Conservation (phyloP, 1,284 basidiomycete species). For the Cutaneotrichosporon spelunceum region DNA sequence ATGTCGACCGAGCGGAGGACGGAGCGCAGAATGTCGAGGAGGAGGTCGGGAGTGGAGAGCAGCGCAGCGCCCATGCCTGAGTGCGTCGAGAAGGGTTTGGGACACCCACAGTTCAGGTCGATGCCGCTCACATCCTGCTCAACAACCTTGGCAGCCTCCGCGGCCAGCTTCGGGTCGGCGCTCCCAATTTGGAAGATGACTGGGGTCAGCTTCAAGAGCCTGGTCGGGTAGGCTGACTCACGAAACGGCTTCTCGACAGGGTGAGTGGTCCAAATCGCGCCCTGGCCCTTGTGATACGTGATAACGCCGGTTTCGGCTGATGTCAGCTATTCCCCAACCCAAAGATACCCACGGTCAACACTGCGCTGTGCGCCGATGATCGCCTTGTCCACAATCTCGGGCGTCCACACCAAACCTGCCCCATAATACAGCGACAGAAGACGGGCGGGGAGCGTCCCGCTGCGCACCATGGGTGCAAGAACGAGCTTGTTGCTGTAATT, state of each 20-base stretch:
- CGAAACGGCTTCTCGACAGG: constrained; percentile 85
- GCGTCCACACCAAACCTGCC: constrained; percentile 92
- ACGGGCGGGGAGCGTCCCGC: constrained; percentile 63
- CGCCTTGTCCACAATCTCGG: constrained; percentile 94
- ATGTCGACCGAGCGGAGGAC: constrained; percentile 73
- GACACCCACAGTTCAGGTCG: constrained; percentile 65
- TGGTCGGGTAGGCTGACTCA: constrained; percentile 25
- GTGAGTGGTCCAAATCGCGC: constrained; percentile 86
- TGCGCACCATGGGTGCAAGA: constrained; percentile 92
- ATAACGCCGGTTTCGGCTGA: constrained; percentile 82
- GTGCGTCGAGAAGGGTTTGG: constrained; percentile 93
- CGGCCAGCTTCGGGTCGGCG: constrained; percentile 80
- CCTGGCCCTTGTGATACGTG: constrained; percentile 70
- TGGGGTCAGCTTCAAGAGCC: constrained; percentile 17
- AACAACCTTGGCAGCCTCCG: constrained; percentile 82
- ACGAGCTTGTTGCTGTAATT: constrained; percentile 71
- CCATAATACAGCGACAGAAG: constrained; percentile 88
- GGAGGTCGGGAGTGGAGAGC: constrained; percentile 81
- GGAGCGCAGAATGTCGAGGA: constrained; percentile 79
- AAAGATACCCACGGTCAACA: constrained; percentile 69
- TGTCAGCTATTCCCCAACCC: constrained; percentile 14
- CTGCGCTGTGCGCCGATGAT: constrained; percentile 78
- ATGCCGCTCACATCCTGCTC: constrained; percentile 88
- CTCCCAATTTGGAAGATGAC: constrained; percentile 77
- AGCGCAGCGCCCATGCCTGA: constrained; percentile 96